phyloP scores from a whole-genome alignment of 78 protist genomes.

The Speleostelium caveatum region DNA sequence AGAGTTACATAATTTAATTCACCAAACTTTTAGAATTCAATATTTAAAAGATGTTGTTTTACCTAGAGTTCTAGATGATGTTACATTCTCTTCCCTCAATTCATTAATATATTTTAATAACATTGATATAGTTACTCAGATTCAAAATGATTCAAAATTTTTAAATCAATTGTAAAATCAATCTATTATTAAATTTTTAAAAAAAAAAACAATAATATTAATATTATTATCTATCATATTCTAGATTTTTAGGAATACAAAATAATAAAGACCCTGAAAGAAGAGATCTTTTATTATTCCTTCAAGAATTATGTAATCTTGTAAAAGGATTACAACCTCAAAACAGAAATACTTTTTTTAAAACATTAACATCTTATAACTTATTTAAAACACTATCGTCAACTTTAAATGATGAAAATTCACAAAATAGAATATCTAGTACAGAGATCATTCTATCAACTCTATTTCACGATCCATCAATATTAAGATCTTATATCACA shows the following conservation, averaged over 20 bases:
- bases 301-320: slow-evolving; percentile 82
- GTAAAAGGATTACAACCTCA: slow-evolving; percentile 75
- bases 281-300: slow-evolving; percentile 68
- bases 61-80: slow-evolving; percentile 92
- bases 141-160: slow-evolving; percentile 67
- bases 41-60: slow-evolving; percentile 92
- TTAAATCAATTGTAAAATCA: slow-evolving; percentile 74
- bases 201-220: not conserved
- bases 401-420: slow-evolving; percentile 34
- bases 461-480: slow-evolving; percentile 42
- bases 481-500: slow-evolving; percentile 41
- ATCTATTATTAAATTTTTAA: no score
- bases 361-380: slow-evolving; percentile 1
- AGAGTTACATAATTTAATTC: slow-evolving; percentile 62
- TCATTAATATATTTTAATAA: slow-evolving; percentile 86
- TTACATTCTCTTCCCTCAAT: slow-evolving; percentile 84
- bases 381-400: slow-evolving; percentile 53
- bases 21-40: slow-evolving; percentile 89
- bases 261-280: slow-evolving; percentile 26
- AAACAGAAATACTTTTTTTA: slow-evolving; percentile 53
- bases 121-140: slow-evolving; percentile 74
- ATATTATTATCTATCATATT: not conserved
- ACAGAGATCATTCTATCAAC: slow-evolving; percentile 61
- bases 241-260: slow-evolving; percentile 58
- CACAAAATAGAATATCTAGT: slow-evolving; percentile 48